These are phyloP conservation scores for Aspergillus asperescens DNA, from an alignment of 495 filamentous ascomycete species.

Conservation along the genomic window DNA sequence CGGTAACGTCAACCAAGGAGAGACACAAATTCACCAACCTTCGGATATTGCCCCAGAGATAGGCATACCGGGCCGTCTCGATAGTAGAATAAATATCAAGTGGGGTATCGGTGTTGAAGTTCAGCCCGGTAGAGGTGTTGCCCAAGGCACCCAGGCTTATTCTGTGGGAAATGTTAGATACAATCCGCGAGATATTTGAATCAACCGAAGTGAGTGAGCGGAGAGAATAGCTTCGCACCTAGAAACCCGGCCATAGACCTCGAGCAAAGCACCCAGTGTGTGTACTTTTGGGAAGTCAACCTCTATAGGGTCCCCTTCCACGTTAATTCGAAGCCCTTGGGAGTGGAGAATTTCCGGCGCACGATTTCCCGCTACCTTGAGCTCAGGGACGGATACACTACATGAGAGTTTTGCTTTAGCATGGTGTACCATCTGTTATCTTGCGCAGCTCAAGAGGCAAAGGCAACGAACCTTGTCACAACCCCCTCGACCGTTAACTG, in stretches of 20 bases:
- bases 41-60: neutral
- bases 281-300: constrained; percentile 1
- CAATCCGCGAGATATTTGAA: no score
- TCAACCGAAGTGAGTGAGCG: no score
- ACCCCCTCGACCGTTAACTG: neutral
- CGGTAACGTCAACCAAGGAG: no score
- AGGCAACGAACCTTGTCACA: neutral
- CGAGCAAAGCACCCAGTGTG: neutral
- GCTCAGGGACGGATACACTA: neutral
- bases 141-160: neutral
- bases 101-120: neutral
- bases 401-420: no score
- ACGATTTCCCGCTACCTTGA: neutral
- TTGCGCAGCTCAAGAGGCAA: no score
- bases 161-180: neutral
- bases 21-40: no score
- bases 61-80: neutral
- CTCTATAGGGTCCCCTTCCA: neutral
- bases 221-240: neutral
- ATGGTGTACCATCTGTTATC: no score
- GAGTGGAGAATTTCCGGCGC: neutral
- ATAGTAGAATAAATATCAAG: neutral
- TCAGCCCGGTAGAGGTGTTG: neutral
- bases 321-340: neutral
- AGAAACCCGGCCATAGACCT: neutral